Base-by-base conservation (phyloP, 345 rosid species). In the Syzygium oleosum region DNA sequence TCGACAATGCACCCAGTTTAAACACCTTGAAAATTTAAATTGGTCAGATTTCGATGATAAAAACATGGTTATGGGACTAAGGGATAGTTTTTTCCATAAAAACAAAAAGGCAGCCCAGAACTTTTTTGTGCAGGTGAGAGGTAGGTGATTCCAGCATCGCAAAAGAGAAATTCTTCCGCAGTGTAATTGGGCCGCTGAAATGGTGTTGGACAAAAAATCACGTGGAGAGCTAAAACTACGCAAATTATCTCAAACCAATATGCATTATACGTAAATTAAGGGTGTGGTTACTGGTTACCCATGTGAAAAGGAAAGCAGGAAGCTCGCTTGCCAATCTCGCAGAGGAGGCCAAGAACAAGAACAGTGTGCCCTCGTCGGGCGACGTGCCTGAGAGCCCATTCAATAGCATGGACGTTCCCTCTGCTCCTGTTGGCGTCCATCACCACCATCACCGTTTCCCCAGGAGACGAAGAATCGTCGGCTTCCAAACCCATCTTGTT, bases 301-400 rank as follows among this genome's bases (percentile, higher is more conserved):
- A 88, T 87, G 59, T 87, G 89, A 7, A 88, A 59, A 11, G 91
- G 93, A 73, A 92, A 92, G 84, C 93, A 92, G n/a, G 89, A 73
- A 52, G 54, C 17, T 88, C 89, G 92, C 91, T 80, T 89, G 7
- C 89, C 91, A 52, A 88, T 85, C 22, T 90, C 90, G 25, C 51
- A 13, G 41, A 93, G 58, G 84, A 92, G 87, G 63, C 93, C 94
- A 65, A 94, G 90, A 22, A 89, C 93, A 41, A 91, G 86, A 29
- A 94, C 90, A 12, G 78, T 86, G 65, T 94, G 92, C 23, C 85
- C 61, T 6, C 87, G 92, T 21, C 92, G 91, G 87, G 91, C 93
- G 6, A 92, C 92, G 84, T 90, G 90, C 34, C 90, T 90, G 21
- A 94, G 89, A 73, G 93, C 93, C 95, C 95, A 94, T 10, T 92